Conservation (phyloP, 768 basidiomycete genomes). For the Hygrophorus russula region DNA sequence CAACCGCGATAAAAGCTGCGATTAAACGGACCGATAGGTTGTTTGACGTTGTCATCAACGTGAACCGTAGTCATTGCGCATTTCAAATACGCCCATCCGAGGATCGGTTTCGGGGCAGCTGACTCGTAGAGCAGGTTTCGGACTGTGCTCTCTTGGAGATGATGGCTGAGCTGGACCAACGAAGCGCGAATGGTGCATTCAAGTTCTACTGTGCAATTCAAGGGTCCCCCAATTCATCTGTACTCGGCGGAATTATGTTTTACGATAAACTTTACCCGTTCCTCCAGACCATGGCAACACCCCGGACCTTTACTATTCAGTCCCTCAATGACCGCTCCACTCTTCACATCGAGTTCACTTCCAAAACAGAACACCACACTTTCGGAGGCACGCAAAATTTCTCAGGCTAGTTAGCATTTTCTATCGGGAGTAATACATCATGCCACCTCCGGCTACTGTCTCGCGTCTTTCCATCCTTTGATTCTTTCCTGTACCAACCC, state of each 20-base stretch:
- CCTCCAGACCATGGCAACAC: neutral
- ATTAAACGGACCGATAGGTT: constrained; percentile 1
- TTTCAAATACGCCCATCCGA: constrained; percentile 1
- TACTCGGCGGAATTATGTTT: constrained; percentile 2
- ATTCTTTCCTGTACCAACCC: constrained; percentile 5
- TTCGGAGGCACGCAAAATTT: neutral
- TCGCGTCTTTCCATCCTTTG: constrained; percentile 4
- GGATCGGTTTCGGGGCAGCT: neutral
- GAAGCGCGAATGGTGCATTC: neutral
- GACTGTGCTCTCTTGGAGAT: neutral
- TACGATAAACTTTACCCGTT: neutral
- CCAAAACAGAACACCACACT: neutral
- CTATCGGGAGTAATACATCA: neutral
- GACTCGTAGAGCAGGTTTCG: constrained; percentile 1
- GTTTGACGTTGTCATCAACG: constrained; percentile 9
- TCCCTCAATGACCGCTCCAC: constrained; percentile 2
- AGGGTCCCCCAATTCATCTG: neutral
- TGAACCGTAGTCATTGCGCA: constrained; percentile 6
- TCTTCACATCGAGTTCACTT: constrained; percentile 6
- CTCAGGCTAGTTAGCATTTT: constrained; percentile 1
- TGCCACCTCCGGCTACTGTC: constrained; percentile 5
- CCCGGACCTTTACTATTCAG: neutral
- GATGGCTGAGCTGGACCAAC: neutral
- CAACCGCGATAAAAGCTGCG: neutral
- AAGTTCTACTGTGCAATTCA: constrained; percentile 2